Evolutionary conservation across 805 yeast genomes (phyloP), one percentile per base, ranked within the genome.

Genomic region (Metschnikowia arizonensis): DNA sequence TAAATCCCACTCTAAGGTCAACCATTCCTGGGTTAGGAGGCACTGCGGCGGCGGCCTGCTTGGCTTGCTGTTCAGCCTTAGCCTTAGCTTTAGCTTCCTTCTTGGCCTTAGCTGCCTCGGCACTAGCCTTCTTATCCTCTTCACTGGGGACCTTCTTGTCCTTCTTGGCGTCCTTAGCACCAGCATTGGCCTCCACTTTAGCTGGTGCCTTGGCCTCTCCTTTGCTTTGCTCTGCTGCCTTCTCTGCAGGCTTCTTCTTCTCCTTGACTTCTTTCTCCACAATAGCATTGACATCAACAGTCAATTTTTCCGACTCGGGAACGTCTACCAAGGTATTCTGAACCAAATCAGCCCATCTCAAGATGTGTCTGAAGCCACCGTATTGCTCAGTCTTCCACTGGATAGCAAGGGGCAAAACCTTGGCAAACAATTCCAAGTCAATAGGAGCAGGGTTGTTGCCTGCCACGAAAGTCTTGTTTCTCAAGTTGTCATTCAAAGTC

Each of bases 1-100:
- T 93, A 76, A 83, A 88, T 44, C 99, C 99, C 51, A 93, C 97
- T 64, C 95, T 82, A 69, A 93, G 81, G 64, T 90, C 97, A 62
- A 93, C 81, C 76, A 83, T 73, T 15, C 95, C 79, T 47, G 98
- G 97, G 57, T 73, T 75, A 56, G 91, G 83, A 44, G 86, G 84
- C 28, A 75, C 83, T 47, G 73, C 78, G 42, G 82, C 74, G 48
- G 76, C 73, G 33, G 72, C 73, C 40, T 64, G 65, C 59, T 76
- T 72, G 47, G 78, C 77, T 38, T 63, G 60, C 43, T 65, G 66
- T 44, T 68, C 73, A 56, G 82, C 79, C 63, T 78, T 74, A 18
- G 80, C 81, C 55, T 76, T 75, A 39, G 84, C 83, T 66, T 79
- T 79, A 57, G 79, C 81, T 28, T 79, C 83, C 53, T 75, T 73